These are phyloP conservation scores for Camellia japonica DNA, from an alignment of 148 eudicot genomes.

Conservation along the genomic window DNA sequence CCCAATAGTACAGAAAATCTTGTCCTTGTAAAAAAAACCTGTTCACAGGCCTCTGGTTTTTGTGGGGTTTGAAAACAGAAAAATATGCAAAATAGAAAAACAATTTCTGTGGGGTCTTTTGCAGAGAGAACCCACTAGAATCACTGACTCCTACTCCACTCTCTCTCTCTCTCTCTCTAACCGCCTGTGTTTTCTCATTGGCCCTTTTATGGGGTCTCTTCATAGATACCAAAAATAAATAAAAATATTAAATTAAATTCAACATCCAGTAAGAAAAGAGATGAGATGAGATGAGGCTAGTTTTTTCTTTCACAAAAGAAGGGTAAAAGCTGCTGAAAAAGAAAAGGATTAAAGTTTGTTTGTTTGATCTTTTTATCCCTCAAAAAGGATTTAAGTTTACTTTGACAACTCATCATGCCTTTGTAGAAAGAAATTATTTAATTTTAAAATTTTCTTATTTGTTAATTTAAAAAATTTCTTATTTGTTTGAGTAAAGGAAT, in stretches of 20 bases:
- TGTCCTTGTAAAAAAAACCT: constrained; percentile 44
- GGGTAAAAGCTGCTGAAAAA: neutral
- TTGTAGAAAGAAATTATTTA: neutral
- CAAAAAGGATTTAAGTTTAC: neutral
- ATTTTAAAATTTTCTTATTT: too few relatives aligned
- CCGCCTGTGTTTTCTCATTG: constrained; percentile 68
- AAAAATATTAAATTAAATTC: neutral
- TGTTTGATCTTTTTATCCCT: neutral
- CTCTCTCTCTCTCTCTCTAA: constrained; percentile 34
- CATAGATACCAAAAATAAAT: constrained; percentile 8
- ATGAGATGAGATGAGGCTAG: neutral
- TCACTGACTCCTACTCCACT: constrained; percentile 81
- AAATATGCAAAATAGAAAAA: constrained; percentile 13
- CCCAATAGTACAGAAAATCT: constrained; percentile 42
- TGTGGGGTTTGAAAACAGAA: constrained; percentile 33
- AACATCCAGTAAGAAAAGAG: neutral
- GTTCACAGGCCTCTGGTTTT: constrained; percentile 26
- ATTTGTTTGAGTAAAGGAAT: too few relatives aligned
- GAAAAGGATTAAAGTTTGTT: neutral
- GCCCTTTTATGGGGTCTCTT: constrained; percentile 29
- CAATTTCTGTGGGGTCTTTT: constrained; percentile 38
- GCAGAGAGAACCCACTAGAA: constrained; percentile 54
- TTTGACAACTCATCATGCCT: neutral
- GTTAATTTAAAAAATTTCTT: too few relatives aligned
- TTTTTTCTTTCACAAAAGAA: neutral